Base-by-base conservation (phyloP, 2,329 filamentous ascomycete species). In the Pseudocercospora vitis region DNA sequence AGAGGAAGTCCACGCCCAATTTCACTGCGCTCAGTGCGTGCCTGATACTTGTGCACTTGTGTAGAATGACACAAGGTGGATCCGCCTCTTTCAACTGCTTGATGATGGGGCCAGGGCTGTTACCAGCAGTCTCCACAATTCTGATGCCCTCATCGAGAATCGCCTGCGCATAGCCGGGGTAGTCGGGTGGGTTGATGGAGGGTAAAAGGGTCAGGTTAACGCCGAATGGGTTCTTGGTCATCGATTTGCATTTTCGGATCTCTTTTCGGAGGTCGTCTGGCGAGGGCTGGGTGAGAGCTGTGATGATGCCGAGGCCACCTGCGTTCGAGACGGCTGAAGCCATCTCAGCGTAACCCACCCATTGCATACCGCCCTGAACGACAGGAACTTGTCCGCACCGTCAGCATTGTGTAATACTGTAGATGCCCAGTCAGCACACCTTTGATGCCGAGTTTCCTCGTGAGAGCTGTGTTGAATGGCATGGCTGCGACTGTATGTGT, bases 41-140 rank as follows among this genome's bases (percentile, higher is more conserved):
- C 51, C 91, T 80, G 74, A 99, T 95, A 4, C 90, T 95, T 7
- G 94, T 99, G 79, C 94, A 97, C 77, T 99, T 99, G 82, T 99
- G 94, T 52, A 99, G 78, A 64, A 99, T 85, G 52, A 82, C 92
- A 66, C 83, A 82, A 2, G 70, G 69, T 7, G 69, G 70, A 52
- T 84, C 84, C 4, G 86, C 88, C 57, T 81, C 81, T 77, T 97
- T 99, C 50, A 99, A 81, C 77, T 90, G 83, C 69, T 83, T 79
- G 72, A 99, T 97, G 60, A 99, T 86, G 3, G 91, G 91, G 1
- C 91, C 94, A 0, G 94, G 94, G 65, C 80, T 86, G 78, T 95
- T 95, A 50, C 91, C 91, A 1, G 91, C 91, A 2, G 91, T 96
- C 76, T 97, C 94, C 63, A 97, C 92, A 57, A 97, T 86, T 60